Conservation (phyloP, 2,329 filamentous ascomycete species). For the Alternaria incomplexa region DNA sequence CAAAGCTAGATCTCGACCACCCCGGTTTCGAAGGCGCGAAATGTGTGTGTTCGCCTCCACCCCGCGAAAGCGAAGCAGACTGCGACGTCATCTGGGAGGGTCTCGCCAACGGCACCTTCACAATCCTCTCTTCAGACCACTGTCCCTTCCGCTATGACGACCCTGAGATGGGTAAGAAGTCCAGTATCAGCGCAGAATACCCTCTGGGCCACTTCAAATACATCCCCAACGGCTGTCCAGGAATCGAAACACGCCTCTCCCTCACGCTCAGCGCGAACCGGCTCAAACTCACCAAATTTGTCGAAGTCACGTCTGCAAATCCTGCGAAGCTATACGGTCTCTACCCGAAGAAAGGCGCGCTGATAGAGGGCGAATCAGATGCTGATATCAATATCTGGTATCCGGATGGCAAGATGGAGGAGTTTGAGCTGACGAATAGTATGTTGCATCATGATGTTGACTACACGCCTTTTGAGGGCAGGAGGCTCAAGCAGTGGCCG, state of each 20-base stretch:
- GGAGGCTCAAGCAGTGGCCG: constrained; percentile 65
- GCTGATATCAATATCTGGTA: constrained; percentile 64
- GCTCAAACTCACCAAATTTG: constrained; percentile 58
- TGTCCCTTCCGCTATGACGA: constrained; percentile 58
- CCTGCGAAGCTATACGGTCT: constrained; percentile 65
- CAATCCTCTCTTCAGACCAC: constrained; percentile 59
- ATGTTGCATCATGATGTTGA: constrained; percentile 68
- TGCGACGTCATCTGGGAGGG: constrained; percentile 61
- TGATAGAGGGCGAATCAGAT: constrained; percentile 58
- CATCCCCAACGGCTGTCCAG: constrained; percentile 65
- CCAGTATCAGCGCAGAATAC: constrained; percentile 53
- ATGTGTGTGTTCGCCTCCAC: constrained; percentile 62
- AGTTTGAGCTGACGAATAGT: constrained; percentile 57
- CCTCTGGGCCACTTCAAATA: constrained; percentile 59
- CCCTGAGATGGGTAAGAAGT: constrained; percentile 53
- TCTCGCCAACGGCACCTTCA: constrained; percentile 60
- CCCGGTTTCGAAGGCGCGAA: constrained; percentile 63
- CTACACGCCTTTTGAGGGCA: constrained; percentile 68
- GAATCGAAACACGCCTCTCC: constrained; percentile 63
- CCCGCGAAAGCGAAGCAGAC: constrained; percentile 55
- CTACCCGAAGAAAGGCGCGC: constrained; percentile 59
- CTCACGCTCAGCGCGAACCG: constrained; percentile 51
- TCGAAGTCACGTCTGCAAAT: constrained; percentile 62
- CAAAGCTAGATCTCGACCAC: constrained; percentile 57
- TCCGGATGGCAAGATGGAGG: constrained; percentile 47